Conservation (phyloP, 2,329 filamentous ascomycete species). For the Penicillium brevicompactum region DNA sequence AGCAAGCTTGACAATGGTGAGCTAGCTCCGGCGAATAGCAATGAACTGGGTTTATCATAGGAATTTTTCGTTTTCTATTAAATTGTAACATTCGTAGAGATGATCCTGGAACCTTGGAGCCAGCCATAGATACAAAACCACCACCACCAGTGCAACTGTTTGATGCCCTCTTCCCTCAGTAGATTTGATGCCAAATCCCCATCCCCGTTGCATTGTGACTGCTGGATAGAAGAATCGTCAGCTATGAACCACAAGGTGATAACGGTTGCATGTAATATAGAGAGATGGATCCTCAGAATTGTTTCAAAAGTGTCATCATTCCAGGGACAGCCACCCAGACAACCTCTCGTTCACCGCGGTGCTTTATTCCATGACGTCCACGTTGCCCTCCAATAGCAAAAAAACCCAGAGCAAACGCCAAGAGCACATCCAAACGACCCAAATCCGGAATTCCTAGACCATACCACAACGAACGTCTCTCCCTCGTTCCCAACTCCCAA, state of each 20-base stretch:
- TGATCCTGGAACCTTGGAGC: too few relatives aligned
- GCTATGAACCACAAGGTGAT: not conserved
- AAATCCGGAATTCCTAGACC: conserved; percentile 9
- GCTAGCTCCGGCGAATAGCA: not conserved
- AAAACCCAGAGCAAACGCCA: not conserved
- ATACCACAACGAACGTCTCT: conserved; percentile 6
- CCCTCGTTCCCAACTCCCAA: conserved; percentile 7
- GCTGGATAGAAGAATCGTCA: not conserved
- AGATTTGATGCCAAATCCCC: too few relatives aligned
- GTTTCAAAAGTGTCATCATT: conserved; percentile 45
- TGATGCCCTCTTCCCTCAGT: too few relatives aligned
- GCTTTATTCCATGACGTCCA: conserved; percentile 19
- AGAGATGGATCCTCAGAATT: conserved; percentile 46
- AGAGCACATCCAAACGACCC: not conserved
- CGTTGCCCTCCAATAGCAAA: conserved; percentile 7
- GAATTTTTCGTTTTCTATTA: not conserved
- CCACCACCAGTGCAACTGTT: too few relatives aligned
- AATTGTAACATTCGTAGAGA: not conserved
- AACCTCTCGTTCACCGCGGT: conserved; percentile 30
- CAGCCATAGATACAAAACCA: too few relatives aligned
- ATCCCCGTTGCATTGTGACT: too few relatives aligned
- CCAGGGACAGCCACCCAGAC: conserved; percentile 29
- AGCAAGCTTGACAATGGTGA: not conserved
- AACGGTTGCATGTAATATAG: not conserved
- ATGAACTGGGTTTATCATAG: conserved; percentile 1